Conservation (phyloP, 805 yeast genomes). For the Lachancea fermentati region DNA sequence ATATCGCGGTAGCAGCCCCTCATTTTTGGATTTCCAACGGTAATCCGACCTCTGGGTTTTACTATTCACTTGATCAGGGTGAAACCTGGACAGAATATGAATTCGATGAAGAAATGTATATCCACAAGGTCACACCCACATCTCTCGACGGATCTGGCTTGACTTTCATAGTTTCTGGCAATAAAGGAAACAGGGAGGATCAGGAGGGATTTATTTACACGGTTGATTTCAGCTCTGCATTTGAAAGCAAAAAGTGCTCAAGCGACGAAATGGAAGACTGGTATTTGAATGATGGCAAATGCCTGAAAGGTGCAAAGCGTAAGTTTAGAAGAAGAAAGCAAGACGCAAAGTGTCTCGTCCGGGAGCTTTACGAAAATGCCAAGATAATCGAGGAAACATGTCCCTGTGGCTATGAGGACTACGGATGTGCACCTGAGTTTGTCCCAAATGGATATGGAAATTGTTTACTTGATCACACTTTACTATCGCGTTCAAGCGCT, state of each 20-base stretch:
- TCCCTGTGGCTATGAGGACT: conserved; percentile 58
- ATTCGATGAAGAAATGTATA: conserved; percentile 41
- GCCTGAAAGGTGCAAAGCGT: conserved; percentile 67
- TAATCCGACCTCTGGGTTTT: conserved; percentile 33
- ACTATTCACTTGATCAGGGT: conserved; percentile 72
- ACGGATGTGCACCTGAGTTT: conserved; percentile 62
- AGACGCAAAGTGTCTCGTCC: conserved; percentile 52
- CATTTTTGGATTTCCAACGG: conserved; percentile 32
- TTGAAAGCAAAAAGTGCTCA: conserved; percentile 38
- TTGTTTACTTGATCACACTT: conserved; percentile 41
- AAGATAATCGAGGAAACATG: conserved; percentile 48
- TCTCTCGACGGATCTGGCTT: conserved; percentile 70
- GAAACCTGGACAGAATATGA: conserved; percentile 49
- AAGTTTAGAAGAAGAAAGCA: conserved; percentile 58
- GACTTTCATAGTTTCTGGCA: conserved; percentile 49
- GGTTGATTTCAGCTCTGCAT: conserved; percentile 55
- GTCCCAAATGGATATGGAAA: conserved; percentile 32
- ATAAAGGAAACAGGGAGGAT: conserved; percentile 13
- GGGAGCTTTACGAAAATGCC: conserved; percentile 34
- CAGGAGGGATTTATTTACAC: conserved; percentile 18
- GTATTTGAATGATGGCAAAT: conserved; percentile 37
- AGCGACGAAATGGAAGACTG: conserved; percentile 59
- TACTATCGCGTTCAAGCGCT: conserved; percentile 15
- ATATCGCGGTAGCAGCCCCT: conserved; percentile 60
- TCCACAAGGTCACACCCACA: conserved; percentile 41